Base-by-base conservation (phyloP, 306 rosid species). In the Comarum palustre region DNA sequence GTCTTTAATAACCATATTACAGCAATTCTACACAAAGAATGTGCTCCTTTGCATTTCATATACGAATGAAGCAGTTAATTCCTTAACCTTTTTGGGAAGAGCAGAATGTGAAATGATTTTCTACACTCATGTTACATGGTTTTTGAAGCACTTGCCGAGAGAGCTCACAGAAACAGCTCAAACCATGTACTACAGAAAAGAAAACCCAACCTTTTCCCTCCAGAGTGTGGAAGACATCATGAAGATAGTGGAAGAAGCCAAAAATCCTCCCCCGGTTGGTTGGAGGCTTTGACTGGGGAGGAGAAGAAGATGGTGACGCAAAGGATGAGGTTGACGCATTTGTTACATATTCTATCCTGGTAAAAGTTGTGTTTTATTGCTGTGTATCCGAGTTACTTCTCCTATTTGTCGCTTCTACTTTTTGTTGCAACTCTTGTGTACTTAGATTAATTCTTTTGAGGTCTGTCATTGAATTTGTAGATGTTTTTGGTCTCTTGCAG, bases 81-180 rank as follows among this genome's bases (percentile, higher is more conserved):
- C 48, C 7, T 27, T 41, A 32, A 41, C 39, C 54, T 4, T 39
- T 41, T 48, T 55, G 19, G 10, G 66, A 15, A 16, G 11, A 38
- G 41, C 39, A 57, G 39, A 34, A 57, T 57, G 39, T 71, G 36
- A 38, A 17, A 17, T 57, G 54, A 72, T 27, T 6, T 43, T 72
- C 12, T 55, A 25, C 52, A 13, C 9, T 27, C 34, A 15, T 14
- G 2, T 70, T 22, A 38, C 93, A 16, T 90, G 96, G 96, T 90
- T 90, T 80, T 62, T 86, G 36, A 90, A 88, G 87, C 88, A 90
- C 87, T 84, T 90, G 81, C 96, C 96, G 1, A 84, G 93, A 82
- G 96, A 90, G 83, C 83, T 90, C 72, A 90, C 93, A 24, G 96
- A 90, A 77, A 74, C 84, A 73, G 91, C 88, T 72, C 96, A 90